Base-by-base conservation (phyloP, 345 rosid species). In the Hypericum androsaemum region DNA sequence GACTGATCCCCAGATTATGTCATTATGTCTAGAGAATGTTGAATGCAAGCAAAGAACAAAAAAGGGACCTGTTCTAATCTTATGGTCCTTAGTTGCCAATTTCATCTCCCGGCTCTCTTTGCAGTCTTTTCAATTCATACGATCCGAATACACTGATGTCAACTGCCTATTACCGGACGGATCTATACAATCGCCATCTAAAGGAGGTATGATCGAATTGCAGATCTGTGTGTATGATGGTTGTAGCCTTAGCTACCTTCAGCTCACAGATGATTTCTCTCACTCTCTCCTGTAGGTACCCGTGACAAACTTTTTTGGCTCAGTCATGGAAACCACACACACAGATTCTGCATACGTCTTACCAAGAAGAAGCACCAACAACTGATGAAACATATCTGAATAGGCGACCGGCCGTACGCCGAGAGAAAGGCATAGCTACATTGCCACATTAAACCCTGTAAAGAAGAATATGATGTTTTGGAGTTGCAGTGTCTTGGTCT, bases 221-320 rank as follows among this genome's bases (percentile, higher is more conserved):
- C 37, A 50, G 13, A 62, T 47, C 40, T 36, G 32, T 22, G 32
- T 1, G 32, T 22, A 22, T 22, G 32, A 22, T 22, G 32, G 32
- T 22, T 22, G 1, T 22, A 22, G 32, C 32, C 32, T 22, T 22
- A 22, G 32, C 32, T 39, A 14, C 12, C 10, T 8, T 35, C 58
- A 32, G 39, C 35, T 16, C 13, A 58, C 12, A 45, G 49, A 10
- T 48, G 45, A 39, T 10, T 38, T 37, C 5, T 53, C 36, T 59
- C 50, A 67, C 61, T 64, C 12, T 54, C n/a, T 62, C 41, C n/a
- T 37, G n/a, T 12, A 92, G 97, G 97, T 86, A 50, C 90, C 97
- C 0, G 97, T 88, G 65, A 92, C 97, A 3, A 88, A 82, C 69
- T 88, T 92, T 83, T 92, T 88, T 22, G 97, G 95, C 49, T 92